These are phyloP conservation scores for Rhodosporidiobolus odoratus DNA, from an alignment of 768 basidiomycete genomes.

Conservation along the genomic window DNA sequence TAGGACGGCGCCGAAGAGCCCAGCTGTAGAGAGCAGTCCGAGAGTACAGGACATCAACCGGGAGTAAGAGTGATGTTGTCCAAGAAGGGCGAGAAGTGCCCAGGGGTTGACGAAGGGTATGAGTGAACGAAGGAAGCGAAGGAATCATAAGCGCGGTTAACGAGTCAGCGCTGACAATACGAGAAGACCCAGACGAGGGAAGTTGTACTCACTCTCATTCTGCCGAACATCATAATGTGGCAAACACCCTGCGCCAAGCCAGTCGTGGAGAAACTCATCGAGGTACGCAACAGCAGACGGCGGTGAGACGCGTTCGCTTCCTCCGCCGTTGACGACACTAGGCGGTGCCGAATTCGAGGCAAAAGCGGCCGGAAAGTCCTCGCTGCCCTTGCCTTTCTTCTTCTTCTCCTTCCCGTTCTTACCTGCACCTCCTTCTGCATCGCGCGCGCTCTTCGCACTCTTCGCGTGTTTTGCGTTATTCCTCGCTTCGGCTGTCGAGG, in stretches of 20 bases:
- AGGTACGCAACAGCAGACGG: conserved; percentile 5
- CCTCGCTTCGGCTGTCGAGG: background rate
- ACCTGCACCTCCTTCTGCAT: too few species aligned
- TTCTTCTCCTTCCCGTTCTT: background rate
- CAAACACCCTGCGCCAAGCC: background rate
- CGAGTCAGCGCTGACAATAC: background rate
- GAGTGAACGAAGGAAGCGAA: background rate
- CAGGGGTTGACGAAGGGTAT: background rate
- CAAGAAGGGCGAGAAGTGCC: background rate
- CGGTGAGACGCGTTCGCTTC: background rate
- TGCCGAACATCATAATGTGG: conserved; percentile 10
- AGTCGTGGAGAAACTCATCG: conserved; percentile 2
- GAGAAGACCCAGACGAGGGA: background rate
- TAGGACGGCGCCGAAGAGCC: conserved; percentile 15
- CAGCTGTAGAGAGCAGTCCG: conserved; percentile 6
- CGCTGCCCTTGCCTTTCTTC: background rate
- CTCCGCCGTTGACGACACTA: too few species aligned
- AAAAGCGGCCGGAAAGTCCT: too few species aligned
- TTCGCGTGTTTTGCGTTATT: background rate
- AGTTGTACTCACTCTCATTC: background rate
- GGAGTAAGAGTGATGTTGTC: too few species aligned
- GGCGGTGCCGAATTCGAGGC: too few species aligned
- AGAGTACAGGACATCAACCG: too few species aligned
- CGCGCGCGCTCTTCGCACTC: too few species aligned
- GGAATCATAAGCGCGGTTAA: too few species aligned